Evolutionary conservation across 768 basidiomycete genomes (phyloP).

Genomic region (Coprinopsis marcescibilis): DNA sequence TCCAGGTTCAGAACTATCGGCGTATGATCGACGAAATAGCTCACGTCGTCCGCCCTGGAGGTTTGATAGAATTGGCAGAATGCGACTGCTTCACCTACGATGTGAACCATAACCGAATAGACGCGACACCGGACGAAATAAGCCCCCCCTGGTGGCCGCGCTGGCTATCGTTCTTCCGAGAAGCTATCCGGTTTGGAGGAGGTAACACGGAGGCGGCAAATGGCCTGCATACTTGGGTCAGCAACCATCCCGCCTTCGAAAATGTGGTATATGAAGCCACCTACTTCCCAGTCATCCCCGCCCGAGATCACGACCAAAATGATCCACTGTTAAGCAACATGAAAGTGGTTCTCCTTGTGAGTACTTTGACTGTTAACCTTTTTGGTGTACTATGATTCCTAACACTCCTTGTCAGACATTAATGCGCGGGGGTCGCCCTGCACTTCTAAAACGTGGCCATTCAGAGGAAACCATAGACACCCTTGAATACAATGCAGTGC

Average conservation of each 20-base stretch:
- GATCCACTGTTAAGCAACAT: constrained; percentile 38
- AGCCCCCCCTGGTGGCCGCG: constrained; percentile 8
- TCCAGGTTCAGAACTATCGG: constrained; percentile 64
- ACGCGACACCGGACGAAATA: background rate
- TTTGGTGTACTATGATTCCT: background rate
- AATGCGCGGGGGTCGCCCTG: constrained; percentile 57
- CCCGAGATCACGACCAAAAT: constrained; percentile 33
- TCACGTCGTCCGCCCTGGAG: constrained; percentile 63
- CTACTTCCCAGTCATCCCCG: constrained; percentile 56
- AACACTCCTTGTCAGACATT: constrained; percentile 43
- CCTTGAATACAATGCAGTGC: constrained; percentile 6
- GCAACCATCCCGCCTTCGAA: constrained; percentile 52
- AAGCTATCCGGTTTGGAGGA: constrained; percentile 1
- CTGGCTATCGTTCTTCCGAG: constrained; percentile 1
- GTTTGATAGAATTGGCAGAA: constrained; percentile 61
- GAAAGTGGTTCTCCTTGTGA: constrained; percentile 49
- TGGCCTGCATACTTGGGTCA: constrained; percentile 38
- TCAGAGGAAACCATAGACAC: constrained; percentile 26
- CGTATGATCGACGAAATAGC: constrained; percentile 61
- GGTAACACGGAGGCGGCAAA: constrained; percentile 36
- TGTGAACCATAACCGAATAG: constrained; percentile 25
- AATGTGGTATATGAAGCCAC: constrained; percentile 50
- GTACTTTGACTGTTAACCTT: constrained; percentile 8
- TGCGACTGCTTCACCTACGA: constrained; percentile 67
- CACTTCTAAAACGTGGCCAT: constrained; percentile 61